These are phyloP conservation scores for Coleophoma eucalyptorum DNA, from an alignment of 2,329 filamentous ascomycete genomes.

Conservation along the genomic window DNA sequence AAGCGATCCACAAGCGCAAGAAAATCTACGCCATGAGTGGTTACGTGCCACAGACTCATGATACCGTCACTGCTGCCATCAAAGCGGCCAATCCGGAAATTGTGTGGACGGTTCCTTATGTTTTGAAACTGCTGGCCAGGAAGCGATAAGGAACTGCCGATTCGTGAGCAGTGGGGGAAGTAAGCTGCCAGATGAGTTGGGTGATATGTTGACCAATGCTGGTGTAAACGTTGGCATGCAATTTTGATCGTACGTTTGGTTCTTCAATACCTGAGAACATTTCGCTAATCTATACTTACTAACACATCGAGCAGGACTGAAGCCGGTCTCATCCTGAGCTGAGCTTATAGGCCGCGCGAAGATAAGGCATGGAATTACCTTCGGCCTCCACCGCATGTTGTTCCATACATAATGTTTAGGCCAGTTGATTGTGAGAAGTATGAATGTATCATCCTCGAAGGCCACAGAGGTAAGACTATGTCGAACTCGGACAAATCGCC, in stretches of 20 bases:
- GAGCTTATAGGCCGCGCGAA: constrained; percentile 39
- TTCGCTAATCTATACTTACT: background rate
- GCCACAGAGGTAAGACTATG: constrained; percentile 31
- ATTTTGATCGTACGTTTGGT: constrained; percentile 45
- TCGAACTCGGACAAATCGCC: constrained; percentile 39
- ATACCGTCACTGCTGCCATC: constrained; percentile 41
- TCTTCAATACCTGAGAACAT: background rate
- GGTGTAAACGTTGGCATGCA: constrained; percentile 52
- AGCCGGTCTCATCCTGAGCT: constrained; percentile 57
- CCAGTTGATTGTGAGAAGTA: constrained; percentile 25
- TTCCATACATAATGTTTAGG: constrained; percentile 13
- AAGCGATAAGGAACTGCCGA: constrained; percentile 40
- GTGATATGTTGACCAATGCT: constrained; percentile 43
- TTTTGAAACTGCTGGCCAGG: constrained; percentile 58
- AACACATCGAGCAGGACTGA: constrained; percentile 40
- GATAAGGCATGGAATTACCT: constrained; percentile 61
- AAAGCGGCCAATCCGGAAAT: constrained; percentile 41
- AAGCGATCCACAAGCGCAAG: constrained; percentile 39
- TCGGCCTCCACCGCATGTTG: constrained; percentile 22
- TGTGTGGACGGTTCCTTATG: constrained; percentile 59
- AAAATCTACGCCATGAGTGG: constrained; percentile 50
- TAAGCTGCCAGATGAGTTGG: constrained; percentile 55
- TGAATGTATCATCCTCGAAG: constrained; percentile 30
- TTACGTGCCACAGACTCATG: constrained; percentile 47
- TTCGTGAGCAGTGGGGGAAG: constrained; percentile 54